Evolutionary conservation across 306 rosid genomes (phyloP).

Genomic region (Acacia acuminata): DNA sequence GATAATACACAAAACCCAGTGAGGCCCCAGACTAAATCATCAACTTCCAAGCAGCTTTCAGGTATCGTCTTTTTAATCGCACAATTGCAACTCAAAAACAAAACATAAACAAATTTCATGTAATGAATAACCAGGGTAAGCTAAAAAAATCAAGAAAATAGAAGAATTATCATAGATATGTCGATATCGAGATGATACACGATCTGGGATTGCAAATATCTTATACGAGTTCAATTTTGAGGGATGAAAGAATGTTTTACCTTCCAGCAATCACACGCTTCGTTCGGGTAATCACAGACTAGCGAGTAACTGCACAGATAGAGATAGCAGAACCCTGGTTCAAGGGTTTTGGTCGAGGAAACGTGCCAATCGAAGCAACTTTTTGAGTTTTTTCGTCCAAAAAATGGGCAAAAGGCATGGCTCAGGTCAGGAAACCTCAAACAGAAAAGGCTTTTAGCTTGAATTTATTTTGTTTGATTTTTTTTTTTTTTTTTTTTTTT

Average conservation of each 20-base stretch:
- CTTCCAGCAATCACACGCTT: background rate
- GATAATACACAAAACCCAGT: background rate
- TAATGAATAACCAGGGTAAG: background rate
- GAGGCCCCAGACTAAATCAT: background rate
- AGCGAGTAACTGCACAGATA: background rate
- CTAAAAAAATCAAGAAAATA: background rate
- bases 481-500: no score
- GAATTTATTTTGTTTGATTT: no score
- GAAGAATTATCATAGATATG: background rate
- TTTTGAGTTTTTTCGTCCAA: background rate
- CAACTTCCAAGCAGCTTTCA: background rate
- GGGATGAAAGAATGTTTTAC: background rate
- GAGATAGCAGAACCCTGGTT: background rate
- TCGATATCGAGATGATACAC: background rate
- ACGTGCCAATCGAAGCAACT: background rate
- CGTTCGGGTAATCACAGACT: background rate
- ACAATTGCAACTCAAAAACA: background rate
- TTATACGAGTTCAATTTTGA: background rate
- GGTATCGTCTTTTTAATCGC: background rate
- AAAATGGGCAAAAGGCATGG: background rate
- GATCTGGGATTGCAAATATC: background rate
- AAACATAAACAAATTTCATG: background rate
- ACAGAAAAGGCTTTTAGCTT: background rate
- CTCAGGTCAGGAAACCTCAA: no score
- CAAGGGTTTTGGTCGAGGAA: slow-evolving; percentile 2